Conservation (phyloP, 306 rosid species). For the Cajanus cajan region DNA sequence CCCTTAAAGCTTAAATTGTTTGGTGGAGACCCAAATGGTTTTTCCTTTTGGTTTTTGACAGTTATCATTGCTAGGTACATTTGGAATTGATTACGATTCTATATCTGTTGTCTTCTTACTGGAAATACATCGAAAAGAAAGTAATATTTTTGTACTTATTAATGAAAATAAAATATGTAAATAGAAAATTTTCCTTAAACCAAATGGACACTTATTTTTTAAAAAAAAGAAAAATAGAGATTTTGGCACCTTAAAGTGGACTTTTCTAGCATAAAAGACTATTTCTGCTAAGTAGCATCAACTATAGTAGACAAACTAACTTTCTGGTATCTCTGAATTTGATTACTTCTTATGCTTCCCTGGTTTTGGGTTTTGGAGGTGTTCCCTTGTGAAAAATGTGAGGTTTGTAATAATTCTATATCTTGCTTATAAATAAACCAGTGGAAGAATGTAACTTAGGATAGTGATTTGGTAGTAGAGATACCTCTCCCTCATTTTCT, state of each 20-base stretch:
- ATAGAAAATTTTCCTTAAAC: neutral
- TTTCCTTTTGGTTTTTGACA: too few species aligned
- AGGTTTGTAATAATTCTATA: neutral
- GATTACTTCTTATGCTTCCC: slow-evolving; percentile 6
- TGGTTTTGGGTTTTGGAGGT: neutral
- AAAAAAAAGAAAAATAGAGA: neutral
- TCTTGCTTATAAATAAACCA: slow-evolving; percentile 14
- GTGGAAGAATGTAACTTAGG: slow-evolving; percentile 13
- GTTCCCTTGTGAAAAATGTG: neutral
- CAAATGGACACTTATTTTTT: neutral
- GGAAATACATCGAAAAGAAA: too few species aligned
- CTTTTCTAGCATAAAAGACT: slow-evolving; percentile 7
- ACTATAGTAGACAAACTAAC: neutral
- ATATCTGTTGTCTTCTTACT: too few species aligned
- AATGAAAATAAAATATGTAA: neutral
- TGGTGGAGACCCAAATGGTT: slow-evolving; percentile 1
- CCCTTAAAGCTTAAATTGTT: neutral
- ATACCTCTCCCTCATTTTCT: neutral
- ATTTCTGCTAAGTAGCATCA: neutral
- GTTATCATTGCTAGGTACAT: too few species aligned
- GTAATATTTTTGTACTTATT: too few species aligned
- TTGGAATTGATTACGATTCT: too few species aligned
- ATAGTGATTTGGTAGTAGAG: slow-evolving; percentile 3
- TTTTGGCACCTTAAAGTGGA: slow-evolving; percentile 19
- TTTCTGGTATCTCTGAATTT: slow-evolving; percentile 20